Evolutionary conservation across 495 filamentous ascomycete species (phyloP).

Genomic region (Neurospora sp.): DNA sequence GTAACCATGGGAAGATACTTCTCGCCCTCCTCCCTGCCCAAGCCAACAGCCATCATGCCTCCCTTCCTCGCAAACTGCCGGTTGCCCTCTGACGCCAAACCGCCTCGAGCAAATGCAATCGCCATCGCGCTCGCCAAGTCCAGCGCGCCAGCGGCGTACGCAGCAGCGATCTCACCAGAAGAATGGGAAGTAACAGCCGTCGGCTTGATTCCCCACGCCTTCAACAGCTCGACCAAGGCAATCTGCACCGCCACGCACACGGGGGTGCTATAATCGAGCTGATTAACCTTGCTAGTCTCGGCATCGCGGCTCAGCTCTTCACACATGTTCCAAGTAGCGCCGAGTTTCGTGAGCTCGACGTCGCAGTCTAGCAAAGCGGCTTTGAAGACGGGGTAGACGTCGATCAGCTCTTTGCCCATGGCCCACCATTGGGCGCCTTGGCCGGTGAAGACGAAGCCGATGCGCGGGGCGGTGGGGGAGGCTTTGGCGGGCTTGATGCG

Average conservation of each 20-base stretch:
- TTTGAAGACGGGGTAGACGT: slow-evolving; percentile 21
- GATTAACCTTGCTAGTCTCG: slow-evolving; percentile 12
- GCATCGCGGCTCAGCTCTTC: slow-evolving; percentile 18
- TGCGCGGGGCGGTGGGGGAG: not conserved
- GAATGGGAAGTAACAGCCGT: slow-evolving; percentile 48
- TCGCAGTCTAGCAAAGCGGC: slow-evolving; percentile 18
- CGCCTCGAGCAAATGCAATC: slow-evolving; percentile 31
- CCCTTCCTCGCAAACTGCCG: slow-evolving; percentile 18
- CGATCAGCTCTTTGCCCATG: slow-evolving; percentile 42
- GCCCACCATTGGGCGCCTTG: slow-evolving; percentile 44
- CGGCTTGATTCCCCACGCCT: slow-evolving; percentile 40
- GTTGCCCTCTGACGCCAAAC: slow-evolving; percentile 8
- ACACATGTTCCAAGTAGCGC: slow-evolving; percentile 15
- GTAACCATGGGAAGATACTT: slow-evolving; percentile 17
- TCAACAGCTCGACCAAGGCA: slow-evolving; percentile 43
- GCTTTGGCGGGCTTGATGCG: slow-evolving; percentile 10
- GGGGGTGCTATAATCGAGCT: slow-evolving; percentile 29
- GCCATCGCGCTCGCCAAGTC: slow-evolving; percentile 34
- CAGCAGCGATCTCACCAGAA: slow-evolving; percentile 53
- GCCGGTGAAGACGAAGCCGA: slow-evolving; percentile 32
- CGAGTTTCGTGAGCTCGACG: slow-evolving; percentile 21
- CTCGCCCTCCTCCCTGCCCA: slow-evolving; percentile 14
- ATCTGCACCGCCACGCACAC: slow-evolving; percentile 42
- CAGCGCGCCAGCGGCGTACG: slow-evolving; percentile 35
- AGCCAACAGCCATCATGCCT: slow-evolving; percentile 35